A percentile compares a stretch with the other conserved stretches of the same genome.
These are phyloP conservation scores for Auriscalpium orientale DNA, from an alignment of 768 basidiomycete species.

Conservation along the genomic window DNA sequence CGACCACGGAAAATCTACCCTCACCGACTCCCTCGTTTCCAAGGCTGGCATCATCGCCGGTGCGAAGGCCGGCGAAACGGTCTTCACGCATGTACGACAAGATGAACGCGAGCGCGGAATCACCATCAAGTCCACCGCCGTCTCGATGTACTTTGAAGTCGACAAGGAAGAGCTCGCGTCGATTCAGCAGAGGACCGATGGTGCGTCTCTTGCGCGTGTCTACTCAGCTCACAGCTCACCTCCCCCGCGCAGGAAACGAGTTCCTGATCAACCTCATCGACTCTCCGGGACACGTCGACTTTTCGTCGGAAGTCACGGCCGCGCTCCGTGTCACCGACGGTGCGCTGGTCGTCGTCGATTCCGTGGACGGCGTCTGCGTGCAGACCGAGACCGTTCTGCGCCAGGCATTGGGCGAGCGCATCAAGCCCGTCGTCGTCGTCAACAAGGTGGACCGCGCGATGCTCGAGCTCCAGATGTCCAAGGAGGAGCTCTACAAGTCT, in stretches of 20 bases:
- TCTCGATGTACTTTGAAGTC: conserved; percentile 99
- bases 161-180: conserved; percentile 77
- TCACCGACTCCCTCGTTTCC: conserved; percentile 97
- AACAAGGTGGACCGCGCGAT: conserved; percentile 99
- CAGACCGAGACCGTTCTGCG: conserved; percentile 99
- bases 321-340: conserved; percentile 99
- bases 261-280: conserved; percentile 99
- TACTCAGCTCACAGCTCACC: conserved; percentile 3
- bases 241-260: conserved; percentile 56
- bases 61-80: conserved; percentile 91
- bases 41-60: conserved; percentile 98
- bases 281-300: conserved; percentile 99
- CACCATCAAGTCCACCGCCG: conserved; percentile 99
- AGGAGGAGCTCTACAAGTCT: conserved; percentile 95
- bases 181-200: conserved; percentile 92
- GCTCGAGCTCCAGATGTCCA: conserved; percentile 94
- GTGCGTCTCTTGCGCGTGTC: conserved; percentile 32
- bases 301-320: conserved; percentile 99
- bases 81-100: conserved; percentile 93
- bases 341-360: conserved; percentile 99
- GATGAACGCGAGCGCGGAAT: conserved; percentile 99
- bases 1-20: conserved; percentile 99
- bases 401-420: conserved; percentile 94
- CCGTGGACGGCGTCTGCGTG: conserved; percentile 98
- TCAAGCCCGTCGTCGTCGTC: conserved; percentile 98